These are phyloP conservation scores for Blepharisma undulans DNA, from an alignment of 169 alveolate genomes.

Conservation along the genomic window DNA sequence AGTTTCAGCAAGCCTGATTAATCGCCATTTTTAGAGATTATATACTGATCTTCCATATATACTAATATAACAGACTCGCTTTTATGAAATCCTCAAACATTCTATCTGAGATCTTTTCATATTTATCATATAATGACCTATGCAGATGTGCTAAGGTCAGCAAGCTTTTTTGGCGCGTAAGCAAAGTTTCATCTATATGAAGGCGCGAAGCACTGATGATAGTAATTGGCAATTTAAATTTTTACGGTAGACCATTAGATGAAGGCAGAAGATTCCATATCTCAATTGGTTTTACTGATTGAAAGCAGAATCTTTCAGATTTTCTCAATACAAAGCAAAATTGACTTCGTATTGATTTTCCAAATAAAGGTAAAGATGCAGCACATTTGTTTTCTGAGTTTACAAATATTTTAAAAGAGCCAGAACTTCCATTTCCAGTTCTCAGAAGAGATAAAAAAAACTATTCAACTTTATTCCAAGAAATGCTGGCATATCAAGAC, in stretches of 20 bases:
- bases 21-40: not conserved
- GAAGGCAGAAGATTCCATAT: not conserved
- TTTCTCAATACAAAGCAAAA: not conserved
- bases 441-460: not conserved
- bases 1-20: not conserved
- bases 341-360: not conserved
- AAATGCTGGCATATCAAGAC: not conserved
- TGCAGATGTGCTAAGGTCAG: not conserved
- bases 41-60: not conserved
- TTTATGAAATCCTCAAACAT: not conserved
- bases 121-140: not conserved
- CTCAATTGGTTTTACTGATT: not conserved
- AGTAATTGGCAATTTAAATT: not conserved
- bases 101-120: not conserved
- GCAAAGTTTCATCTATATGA: not conserved
- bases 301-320: not conserved
- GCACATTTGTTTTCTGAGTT: not conserved
- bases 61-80: not conserved
- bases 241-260: not conserved
- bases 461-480: slow-evolving; percentile 9
- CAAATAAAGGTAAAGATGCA: not conserved
- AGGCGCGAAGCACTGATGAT: not conserved
- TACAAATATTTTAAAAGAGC: not conserved
- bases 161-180: not conserved
- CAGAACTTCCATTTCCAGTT: not conserved